Evolutionary conservation across 163 green algal genomes (phyloP).

Genomic region (Chlamydomonas reinhardtii): DNA sequence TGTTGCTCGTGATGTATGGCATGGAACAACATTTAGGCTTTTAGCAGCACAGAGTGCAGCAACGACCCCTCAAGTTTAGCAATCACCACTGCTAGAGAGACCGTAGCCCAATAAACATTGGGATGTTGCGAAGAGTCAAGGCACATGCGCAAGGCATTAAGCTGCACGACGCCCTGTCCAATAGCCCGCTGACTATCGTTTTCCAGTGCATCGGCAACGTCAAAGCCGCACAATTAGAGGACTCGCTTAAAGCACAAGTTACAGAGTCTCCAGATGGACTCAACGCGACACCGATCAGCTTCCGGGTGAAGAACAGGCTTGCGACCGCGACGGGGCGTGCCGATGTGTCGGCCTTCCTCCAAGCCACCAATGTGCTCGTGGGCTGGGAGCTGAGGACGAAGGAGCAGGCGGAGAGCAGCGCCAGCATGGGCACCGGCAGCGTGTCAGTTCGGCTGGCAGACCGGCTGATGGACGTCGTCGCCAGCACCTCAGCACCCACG

Average conservation of each 20-base stretch:
- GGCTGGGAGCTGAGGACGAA: constrained; percentile 17
- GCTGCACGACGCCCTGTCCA: constrained; percentile 16
- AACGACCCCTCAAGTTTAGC: too few species aligned
- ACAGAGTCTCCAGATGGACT: background rate
- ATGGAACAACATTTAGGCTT: too few species aligned
- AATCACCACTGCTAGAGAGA: too few species aligned
- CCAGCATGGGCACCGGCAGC: background rate
- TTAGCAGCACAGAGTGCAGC: too few species aligned
- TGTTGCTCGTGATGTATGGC: too few species aligned
- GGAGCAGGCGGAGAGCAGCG: background rate
- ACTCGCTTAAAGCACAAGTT: background rate
- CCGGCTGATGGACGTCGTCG: background rate
- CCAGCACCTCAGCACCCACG: background rate
- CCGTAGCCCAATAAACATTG: too few species aligned
- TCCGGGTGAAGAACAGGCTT: constrained; percentile 46
- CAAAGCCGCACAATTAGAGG: constrained; percentile 39
- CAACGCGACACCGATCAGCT: constrained; percentile 31
- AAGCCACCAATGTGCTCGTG: constrained; percentile 38
- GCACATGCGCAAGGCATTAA: constrained; percentile 12
- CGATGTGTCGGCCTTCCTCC: constrained; percentile 22
- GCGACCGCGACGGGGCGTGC: constrained; percentile 10
- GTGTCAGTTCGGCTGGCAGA: background rate
- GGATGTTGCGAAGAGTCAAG: constrained; percentile 6
- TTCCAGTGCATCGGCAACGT: constrained; percentile 52
- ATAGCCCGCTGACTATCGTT: constrained; percentile 31